A percentile compares a stretch with the other conserved stretches of the same genome.
phyloP scores from a whole-genome alignment of 2,329 filamentous ascomycete genomes.

The Pestalotiopsis fici region DNA sequence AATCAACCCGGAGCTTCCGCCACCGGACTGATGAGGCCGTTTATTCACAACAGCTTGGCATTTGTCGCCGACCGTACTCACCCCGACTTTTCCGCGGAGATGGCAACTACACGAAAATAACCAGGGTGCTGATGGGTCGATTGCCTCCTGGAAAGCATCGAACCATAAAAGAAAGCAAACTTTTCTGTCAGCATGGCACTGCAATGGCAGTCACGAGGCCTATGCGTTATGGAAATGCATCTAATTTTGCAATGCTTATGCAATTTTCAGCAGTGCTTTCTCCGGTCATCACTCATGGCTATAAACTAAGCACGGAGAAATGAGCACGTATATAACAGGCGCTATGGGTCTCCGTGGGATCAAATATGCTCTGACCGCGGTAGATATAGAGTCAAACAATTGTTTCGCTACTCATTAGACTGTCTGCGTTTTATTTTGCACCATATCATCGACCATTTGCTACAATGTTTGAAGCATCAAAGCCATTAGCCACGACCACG shows the following conservation, averaged over 20 bases:
- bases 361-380: not conserved
- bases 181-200: not conserved
- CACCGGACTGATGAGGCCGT: not conserved
- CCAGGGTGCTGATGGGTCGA: constrained; percentile 16
- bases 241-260: not conserved
- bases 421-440: not conserved
- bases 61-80: not conserved
- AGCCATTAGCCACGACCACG: not conserved
- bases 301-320: not conserved
- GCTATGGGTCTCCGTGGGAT: not conserved
- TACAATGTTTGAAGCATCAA: not conserved
- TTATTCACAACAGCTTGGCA: not conserved
- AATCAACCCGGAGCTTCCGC: not conserved
- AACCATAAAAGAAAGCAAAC: constrained; percentile 2
- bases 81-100: constrained; percentile 18
- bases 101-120: constrained; percentile 18
- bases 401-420: not conserved
- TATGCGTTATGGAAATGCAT: not conserved
- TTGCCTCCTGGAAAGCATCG: not conserved
- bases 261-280: not conserved
- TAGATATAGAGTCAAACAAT: not conserved
- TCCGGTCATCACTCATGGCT: not conserved
- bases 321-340: not conserved
- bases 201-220: not conserved
- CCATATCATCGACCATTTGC: not conserved